A percentile compares a stretch with the other conserved stretches of the same genome.
Conservation (phyloP, 352 stramenopile genomes). For the Phytophthora foliorum region DNA sequence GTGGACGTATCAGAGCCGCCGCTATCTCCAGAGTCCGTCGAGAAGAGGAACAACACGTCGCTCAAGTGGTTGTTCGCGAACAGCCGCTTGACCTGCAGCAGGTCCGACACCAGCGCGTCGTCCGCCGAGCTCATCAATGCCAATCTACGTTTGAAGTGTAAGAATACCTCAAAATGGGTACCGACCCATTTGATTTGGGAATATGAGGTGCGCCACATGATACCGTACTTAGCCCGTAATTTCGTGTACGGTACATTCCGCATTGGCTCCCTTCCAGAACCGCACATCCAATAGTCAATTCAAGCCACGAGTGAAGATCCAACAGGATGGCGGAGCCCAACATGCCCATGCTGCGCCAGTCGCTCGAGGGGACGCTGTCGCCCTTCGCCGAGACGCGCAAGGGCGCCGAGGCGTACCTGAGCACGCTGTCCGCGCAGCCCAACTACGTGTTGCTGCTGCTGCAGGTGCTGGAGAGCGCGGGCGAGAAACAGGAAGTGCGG, state of each 20-base stretch:
- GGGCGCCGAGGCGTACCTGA: conserved; percentile 73
- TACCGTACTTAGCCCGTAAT: background rate
- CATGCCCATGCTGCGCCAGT: conserved; percentile 73
- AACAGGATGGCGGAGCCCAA: conserved; percentile 64
- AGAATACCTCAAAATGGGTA: background rate
- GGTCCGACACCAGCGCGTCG: conserved; percentile 51
- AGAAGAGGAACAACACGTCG: conserved; percentile 85
- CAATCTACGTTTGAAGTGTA: conserved; percentile 7
- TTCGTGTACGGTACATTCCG: too few relatives aligned
- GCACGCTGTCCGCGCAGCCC: conserved; percentile 61
- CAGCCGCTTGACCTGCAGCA: conserved; percentile 64
- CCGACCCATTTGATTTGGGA: background rate
- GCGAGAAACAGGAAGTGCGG: conserved; percentile 72
- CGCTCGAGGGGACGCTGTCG: conserved; percentile 84
- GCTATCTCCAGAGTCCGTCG: conserved; percentile 35
- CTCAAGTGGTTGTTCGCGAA: conserved; percentile 82
- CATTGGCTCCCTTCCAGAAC: conserved; percentile 20
- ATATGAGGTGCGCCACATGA: conserved; percentile 6
- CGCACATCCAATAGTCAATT: conserved; percentile 14
- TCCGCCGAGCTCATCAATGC: conserved; percentile 21
- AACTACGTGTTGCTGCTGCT: conserved; percentile 82
- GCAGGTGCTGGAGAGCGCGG: conserved; percentile 74
- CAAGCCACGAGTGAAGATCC: conserved; percentile 29
- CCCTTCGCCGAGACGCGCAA: conserved; percentile 78
- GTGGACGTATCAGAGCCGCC: background rate